A percentile compares a stretch with the other conserved stretches of the same genome.
Conservation (phyloP, 1,284 basidiomycete genomes). For the Microbotryomycetes sp. region DNA sequence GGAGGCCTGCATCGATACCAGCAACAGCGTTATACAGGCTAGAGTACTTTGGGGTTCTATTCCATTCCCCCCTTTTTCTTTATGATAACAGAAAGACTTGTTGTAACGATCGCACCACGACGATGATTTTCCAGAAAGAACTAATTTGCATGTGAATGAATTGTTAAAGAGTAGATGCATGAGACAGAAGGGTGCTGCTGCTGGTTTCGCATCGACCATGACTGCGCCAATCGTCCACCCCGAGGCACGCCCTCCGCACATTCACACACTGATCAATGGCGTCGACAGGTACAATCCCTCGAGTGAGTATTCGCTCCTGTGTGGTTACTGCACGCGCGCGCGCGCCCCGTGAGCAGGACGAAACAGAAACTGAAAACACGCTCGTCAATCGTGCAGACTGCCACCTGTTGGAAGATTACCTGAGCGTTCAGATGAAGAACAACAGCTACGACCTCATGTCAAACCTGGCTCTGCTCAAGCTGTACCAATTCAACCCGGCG, state of each 20-base stretch:
- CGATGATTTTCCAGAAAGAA: no score
- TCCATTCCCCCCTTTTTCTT: no score
- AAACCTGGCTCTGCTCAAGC: slow-evolving; percentile 31
- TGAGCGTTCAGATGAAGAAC: slow-evolving; percentile 21
- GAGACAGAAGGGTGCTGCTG: no score
- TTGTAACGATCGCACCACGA: no score
- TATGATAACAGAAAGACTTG: no score
- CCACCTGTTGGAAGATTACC: slow-evolving; percentile 28
- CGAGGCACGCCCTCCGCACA: slow-evolving; percentile 22
- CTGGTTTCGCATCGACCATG: no score
- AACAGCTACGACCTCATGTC: slow-evolving; percentile 25
- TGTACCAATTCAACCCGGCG: slow-evolving; percentile 31
- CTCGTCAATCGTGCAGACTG: slow-evolving; percentile 13
- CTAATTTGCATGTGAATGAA: no score
- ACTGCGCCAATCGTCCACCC: slow-evolving; percentile 7
- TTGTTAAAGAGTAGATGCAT: no score
- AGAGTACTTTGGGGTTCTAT: no score
- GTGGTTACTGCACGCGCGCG: background rate
- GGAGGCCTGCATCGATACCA: background rate
- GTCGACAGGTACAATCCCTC: slow-evolving; percentile 30
- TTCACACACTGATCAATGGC: slow-evolving; percentile 21
- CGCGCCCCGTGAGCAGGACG: background rate
- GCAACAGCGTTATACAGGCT: background rate
- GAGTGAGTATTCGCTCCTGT: slow-evolving; percentile 6
- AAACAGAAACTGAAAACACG: background rate